Evolutionary conservation across 208 protist species (phyloP).

Genomic region (Crithidia brevicula): DNA sequence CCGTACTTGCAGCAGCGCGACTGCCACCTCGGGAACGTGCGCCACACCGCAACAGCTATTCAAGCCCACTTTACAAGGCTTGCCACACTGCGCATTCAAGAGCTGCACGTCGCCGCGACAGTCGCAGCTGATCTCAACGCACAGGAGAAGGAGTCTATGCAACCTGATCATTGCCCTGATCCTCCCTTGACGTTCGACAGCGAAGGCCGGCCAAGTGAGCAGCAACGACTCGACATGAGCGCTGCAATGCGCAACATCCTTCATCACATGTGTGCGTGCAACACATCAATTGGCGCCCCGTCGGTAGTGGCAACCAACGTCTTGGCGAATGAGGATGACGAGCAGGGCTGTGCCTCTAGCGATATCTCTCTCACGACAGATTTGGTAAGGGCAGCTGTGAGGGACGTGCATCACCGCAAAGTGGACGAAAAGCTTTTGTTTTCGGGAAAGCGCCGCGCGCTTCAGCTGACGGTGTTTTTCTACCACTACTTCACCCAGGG

Average conservation of each 20-base stretch:
- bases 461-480: constrained; percentile 25
- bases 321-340: constrained; percentile 2
- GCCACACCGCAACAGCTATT: constrained; percentile 19
- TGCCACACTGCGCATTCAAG: background rate
- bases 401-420: background rate
- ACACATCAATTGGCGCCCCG: too few species aligned
- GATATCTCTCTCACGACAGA: background rate
- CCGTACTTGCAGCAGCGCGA: constrained; percentile 34
- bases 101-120: constrained; percentile 4
- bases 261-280: background rate
- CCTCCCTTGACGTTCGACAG: background rate
- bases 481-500: constrained; percentile 38
- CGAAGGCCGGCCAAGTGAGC: background rate
- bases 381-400: background rate
- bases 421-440: constrained; percentile 27
- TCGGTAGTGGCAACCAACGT: background rate
- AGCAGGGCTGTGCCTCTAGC: too few species aligned
- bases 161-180: too few species aligned
- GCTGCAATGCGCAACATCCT: background rate
- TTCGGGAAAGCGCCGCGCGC: constrained; percentile 3
- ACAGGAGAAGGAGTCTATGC: too few species aligned
- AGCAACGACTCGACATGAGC: background rate
- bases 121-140: too few species aligned
- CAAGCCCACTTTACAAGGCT: constrained; percentile 25
- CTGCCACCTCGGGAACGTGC: constrained; percentile 25